These are phyloP conservation scores for Komagataella populi DNA, from an alignment of 805 yeast species.

Conservation along the genomic window DNA sequence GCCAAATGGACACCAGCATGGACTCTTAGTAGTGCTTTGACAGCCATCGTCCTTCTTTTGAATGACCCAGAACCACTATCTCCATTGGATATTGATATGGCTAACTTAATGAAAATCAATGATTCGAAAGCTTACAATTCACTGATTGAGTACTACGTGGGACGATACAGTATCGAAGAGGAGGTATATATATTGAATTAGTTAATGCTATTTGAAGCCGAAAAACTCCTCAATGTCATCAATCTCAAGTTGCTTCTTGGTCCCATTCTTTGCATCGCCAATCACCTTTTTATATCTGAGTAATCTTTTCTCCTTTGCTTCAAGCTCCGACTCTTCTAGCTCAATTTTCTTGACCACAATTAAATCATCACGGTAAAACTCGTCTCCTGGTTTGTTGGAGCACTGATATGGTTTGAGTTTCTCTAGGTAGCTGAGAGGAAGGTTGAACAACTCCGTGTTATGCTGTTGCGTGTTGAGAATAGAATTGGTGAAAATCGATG, in stretches of 20 bases:
- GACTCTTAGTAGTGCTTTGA: slow-evolving; percentile 40
- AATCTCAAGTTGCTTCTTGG: slow-evolving; percentile 9
- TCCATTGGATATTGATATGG: slow-evolving; percentile 59
- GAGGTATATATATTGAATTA: neutral
- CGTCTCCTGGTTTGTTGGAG: slow-evolving; percentile 15
- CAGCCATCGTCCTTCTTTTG: slow-evolving; percentile 43
- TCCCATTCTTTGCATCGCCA: slow-evolving; percentile 8
- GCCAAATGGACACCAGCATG: slow-evolving; percentile 65
- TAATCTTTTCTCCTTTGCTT: slow-evolving; percentile 6
- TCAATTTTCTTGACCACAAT: slow-evolving; percentile 17
- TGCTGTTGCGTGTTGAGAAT: slow-evolving; percentile 20
- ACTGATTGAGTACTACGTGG: slow-evolving; percentile 24
- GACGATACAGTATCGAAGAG: slow-evolving; percentile 7
- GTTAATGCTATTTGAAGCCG: slow-evolving; percentile 12
- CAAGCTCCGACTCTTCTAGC: slow-evolving; percentile 12
- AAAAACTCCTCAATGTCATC: slow-evolving; percentile 17
- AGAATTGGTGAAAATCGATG: slow-evolving; percentile 17
- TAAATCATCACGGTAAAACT: slow-evolving; percentile 17
- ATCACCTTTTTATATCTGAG: slow-evolving; percentile 8
- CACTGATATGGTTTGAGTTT: slow-evolving; percentile 11
- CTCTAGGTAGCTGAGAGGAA: slow-evolving; percentile 15
- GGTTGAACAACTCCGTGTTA: slow-evolving; percentile 17
- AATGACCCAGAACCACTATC: slow-evolving; percentile 60
- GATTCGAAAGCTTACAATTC: slow-evolving; percentile 29
- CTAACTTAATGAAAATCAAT: slow-evolving; percentile 38